Evolutionary conservation across 2,329 filamentous ascomycete species (phyloP).

Genomic region (Aureobasidium namibiae): DNA sequence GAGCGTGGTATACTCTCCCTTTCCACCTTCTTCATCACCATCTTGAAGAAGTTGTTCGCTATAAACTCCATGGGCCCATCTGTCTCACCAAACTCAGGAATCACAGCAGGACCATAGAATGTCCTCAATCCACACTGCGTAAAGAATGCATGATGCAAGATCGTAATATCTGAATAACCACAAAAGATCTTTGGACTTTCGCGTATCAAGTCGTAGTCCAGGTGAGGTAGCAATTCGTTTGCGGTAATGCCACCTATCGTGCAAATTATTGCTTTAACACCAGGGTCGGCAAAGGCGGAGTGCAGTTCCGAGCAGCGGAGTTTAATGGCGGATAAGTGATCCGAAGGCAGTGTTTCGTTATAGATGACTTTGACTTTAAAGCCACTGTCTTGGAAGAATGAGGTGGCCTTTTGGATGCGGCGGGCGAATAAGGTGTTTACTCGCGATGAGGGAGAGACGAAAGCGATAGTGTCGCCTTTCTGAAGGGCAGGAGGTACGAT

Average conservation of each 20-base stretch:
- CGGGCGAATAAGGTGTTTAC: slow-evolving; percentile 21
- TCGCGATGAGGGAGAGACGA: slow-evolving; percentile 25
- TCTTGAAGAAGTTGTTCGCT: slow-evolving; percentile 15
- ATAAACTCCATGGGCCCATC: slow-evolving; percentile 19
- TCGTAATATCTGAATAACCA: slow-evolving; percentile 26
- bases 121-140: slow-evolving; percentile 18
- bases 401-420: slow-evolving; percentile 15
- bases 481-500: neutral
- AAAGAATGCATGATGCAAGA: slow-evolving; percentile 22
- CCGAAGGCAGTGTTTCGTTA: neutral
- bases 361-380: slow-evolving; percentile 19
- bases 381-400: slow-evolving; percentile 15
- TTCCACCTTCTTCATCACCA: neutral
- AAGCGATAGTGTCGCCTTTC: slow-evolving; percentile 24
- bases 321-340: slow-evolving; percentile 8
- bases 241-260: slow-evolving; percentile 21
- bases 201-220: slow-evolving; percentile 24
- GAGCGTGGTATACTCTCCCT: neutral
- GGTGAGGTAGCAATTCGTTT: slow-evolving; percentile 22
- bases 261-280: slow-evolving; percentile 22
- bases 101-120: slow-evolving; percentile 24
- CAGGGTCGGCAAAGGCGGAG: slow-evolving; percentile 19
- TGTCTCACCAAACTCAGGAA: slow-evolving; percentile 22
- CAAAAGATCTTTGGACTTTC: slow-evolving; percentile 27
- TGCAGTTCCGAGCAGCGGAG: slow-evolving; percentile 20